Evolutionary conservation across 2,329 filamentous ascomycete species (phyloP).

Genomic region (Trichoderma lentiforme): DNA sequence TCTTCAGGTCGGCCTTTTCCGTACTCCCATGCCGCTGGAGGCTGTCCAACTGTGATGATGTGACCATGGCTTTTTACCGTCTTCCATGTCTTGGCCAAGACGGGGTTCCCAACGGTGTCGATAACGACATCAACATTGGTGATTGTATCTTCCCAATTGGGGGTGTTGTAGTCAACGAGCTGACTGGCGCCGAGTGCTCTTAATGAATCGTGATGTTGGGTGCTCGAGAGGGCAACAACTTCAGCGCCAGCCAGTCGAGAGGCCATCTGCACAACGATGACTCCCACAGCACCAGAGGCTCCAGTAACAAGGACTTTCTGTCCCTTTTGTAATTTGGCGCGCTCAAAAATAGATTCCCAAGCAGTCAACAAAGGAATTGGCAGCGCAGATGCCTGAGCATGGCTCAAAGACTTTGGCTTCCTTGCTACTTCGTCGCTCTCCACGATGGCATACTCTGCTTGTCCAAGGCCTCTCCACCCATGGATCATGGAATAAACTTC

Average conservation of each 20-base stretch:
- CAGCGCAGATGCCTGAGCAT: conserved; percentile 30
- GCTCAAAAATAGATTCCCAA: conserved; percentile 27
- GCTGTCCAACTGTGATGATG: conserved; percentile 36
- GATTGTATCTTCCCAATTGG: conserved; percentile 25
- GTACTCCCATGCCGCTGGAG: conserved; percentile 34
- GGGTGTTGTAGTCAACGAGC: conserved; percentile 28
- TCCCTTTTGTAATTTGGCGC: conserved; percentile 19
- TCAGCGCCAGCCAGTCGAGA: conserved; percentile 22
- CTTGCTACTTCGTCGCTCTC: conserved; percentile 18
- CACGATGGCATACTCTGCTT: conserved; percentile 30
- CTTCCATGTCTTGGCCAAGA: conserved; percentile 30
- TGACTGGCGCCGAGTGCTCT: conserved; percentile 23
- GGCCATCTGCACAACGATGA: conserved; percentile 31
- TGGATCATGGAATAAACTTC: conserved; percentile 30
- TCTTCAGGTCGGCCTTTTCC: conserved; percentile 22
- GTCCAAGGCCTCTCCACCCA: conserved; percentile 20
- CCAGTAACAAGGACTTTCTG: conserved; percentile 30
- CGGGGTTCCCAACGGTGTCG: conserved; percentile 31
- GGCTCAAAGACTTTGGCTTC: conserved; percentile 25
- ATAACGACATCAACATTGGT: conserved; percentile 30
- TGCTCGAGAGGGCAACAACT: conserved; percentile 31
- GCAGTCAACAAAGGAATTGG: conserved; percentile 33
- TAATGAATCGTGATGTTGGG: conserved; percentile 20
- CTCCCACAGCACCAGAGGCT: conserved; percentile 31
- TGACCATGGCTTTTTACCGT: conserved; percentile 29